Percentiles rank a stretch among this genome's conserved stretches.
These are phyloP conservation scores for Erigeron philadelphicus DNA, from an alignment of 140 eudicot species.

Conservation along the genomic window DNA sequence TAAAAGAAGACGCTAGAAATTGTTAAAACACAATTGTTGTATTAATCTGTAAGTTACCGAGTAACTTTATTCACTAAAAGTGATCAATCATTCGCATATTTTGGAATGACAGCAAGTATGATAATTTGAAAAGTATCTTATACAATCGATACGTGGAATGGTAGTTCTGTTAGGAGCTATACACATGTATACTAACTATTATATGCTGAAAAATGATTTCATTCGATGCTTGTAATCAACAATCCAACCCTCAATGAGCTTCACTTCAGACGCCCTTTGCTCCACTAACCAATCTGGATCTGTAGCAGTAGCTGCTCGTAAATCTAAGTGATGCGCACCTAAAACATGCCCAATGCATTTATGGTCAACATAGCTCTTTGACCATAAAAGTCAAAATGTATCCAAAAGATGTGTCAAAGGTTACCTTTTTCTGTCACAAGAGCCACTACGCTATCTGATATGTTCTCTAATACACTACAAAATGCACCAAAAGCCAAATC, in stretches of 20 bases:
- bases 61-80: no score
- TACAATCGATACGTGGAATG: no score
- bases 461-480: conserved; percentile 69
- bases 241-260: conserved; percentile 64
- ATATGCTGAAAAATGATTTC: conserved; percentile 36
- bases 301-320: conserved; percentile 58
- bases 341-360: neutral
- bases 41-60: no score
- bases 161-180: no score
- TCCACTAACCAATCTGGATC: conserved; percentile 92
- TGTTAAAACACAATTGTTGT: no score
- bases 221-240: conserved; percentile 34
- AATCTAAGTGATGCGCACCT: conserved; percentile 97
- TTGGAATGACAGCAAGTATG: no score
- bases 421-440: conserved; percentile 80
- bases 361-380: neutral
- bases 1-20: no score
- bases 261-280: conserved; percentile 60
- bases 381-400: conserved; percentile 2
- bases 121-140: no score
- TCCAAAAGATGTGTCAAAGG: neutral
- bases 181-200: neutral
- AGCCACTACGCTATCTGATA: conserved; percentile 64
- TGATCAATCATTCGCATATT: no score
- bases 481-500: conserved; percentile 6